Evolutionary conservation across 1,284 basidiomycete genomes (phyloP), one percentile per base, ranked within the genome.

Genomic region (Somion occarium): DNA sequence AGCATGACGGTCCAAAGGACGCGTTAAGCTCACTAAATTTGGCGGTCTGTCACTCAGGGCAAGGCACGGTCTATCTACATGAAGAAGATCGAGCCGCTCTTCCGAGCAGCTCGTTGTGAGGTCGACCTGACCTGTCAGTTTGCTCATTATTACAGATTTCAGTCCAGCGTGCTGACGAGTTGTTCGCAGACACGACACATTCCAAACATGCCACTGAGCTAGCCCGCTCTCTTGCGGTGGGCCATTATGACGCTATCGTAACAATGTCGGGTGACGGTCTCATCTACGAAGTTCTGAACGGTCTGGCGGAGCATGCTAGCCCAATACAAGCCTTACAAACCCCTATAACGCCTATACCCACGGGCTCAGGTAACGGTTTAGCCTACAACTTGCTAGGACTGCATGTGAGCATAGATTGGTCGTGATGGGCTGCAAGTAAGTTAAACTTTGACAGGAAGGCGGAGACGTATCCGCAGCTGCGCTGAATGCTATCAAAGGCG

Each of bases 211-310:
- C 91, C 0, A 69, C 72, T 26, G 85, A 93, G 48, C 76, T 94
- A 46, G 85, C 78, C 0, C 75, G 78, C 53, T 69, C 74, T 0
- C 70, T 94, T 25, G 63, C 78, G 0, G 70, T 93, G 1, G 71
- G 78, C 9, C 59, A 71, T 1, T 91, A 82, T 56, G 92, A 92
- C 60, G 91, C 85, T 0, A 69, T 98, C 27, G 80, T 91, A n/a
- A 72, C 84, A 5, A 81, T 96, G 20, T 94, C 92, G 0, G 95
- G 95, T 0, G 95, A 98, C 64, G 95, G 95, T 3, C 75, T 93
- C 39, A 64, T 94, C 5, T 91, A 95, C 64, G 95, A 98, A 68
- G 75, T 96, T n/a, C 64, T 97, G 62, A 98, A 99, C 63, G 97
- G 95, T 2, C 82, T 98, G 46, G 88, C 91, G 1, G 71, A 79